These are phyloP conservation scores for Rhizopogon vesiculosus DNA, from an alignment of 768 basidiomycete species.

Conservation along the genomic window DNA sequence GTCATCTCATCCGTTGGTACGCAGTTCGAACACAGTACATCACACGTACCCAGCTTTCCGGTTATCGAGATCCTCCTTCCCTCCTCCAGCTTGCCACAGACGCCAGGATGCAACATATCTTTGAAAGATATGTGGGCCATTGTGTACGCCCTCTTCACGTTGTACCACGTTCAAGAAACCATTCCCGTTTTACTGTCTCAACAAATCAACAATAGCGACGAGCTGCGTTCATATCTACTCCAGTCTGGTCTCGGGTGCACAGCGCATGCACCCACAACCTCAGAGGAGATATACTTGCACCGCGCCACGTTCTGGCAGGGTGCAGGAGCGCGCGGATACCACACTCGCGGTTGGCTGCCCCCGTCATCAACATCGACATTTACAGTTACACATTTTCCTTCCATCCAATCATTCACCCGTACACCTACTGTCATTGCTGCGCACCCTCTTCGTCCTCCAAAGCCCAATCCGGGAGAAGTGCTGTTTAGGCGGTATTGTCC, in stretches of 20 bases:
- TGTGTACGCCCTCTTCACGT: conserved; percentile 37
- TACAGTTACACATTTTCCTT: conserved; percentile 29
- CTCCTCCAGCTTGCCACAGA: background rate
- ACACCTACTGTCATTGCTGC: conserved; percentile 41
- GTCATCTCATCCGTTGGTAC: conserved; percentile 16
- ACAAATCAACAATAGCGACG: conserved; percentile 22
- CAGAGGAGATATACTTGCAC: conserved; percentile 32
- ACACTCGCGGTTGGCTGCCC: conserved; percentile 28
- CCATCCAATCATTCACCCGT: conserved; percentile 37
- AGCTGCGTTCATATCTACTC: conserved; percentile 33
- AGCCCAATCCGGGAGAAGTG: conserved; percentile 35
- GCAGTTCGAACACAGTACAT: conserved; percentile 12
- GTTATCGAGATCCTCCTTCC: conserved; percentile 11
- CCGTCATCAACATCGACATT: conserved; percentile 23
- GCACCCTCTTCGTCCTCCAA: conserved; percentile 48
- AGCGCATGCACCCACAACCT: conserved; percentile 11
- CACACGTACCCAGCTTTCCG: conserved; percentile 16
- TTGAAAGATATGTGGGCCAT: conserved; percentile 35
- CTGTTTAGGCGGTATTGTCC: conserved; percentile 35
- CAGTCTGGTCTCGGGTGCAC: conserved; percentile 30
- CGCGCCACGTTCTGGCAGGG: conserved; percentile 47
- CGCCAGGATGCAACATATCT: conserved; percentile 8
- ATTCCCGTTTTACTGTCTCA: conserved; percentile 34
- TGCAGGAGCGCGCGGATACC: conserved; percentile 33
- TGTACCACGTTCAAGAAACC: conserved; percentile 33